A percentile compares a stretch with the other conserved stretches of the same genome.
phyloP scores from a whole-genome alignment of 768 basidiomycete species.

The Daedalea quercina region DNA sequence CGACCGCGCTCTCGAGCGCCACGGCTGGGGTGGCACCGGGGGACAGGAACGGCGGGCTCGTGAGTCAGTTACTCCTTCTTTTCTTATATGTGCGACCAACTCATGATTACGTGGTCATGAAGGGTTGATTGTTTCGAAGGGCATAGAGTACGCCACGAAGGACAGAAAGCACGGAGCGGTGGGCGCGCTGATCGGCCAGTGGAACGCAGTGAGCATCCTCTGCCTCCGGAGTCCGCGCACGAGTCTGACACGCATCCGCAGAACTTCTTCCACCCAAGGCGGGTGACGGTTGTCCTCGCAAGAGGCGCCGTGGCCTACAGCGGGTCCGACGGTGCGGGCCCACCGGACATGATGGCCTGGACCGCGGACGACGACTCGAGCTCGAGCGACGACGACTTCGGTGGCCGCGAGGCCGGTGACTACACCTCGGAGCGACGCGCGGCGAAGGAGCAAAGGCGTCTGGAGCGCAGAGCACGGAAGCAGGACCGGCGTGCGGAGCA shows the following conservation, averaged over 20 bases:
- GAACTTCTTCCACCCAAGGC: conserved; percentile 20
- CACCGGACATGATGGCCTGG: conserved; percentile 3
- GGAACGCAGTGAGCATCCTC: conserved; percentile 38
- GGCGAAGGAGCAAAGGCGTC: too few species aligned
- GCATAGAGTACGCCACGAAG: conserved; percentile 2
- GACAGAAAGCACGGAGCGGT: conserved; percentile 21
- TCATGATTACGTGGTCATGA: too few species aligned
- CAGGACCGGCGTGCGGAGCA: neutral
- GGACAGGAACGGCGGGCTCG: neutral
- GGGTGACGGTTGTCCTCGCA: conserved; percentile 14
- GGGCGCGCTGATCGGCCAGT: conserved; percentile 34
- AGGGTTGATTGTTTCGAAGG: too few species aligned
- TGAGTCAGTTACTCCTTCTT: too few species aligned
- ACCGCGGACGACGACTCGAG: neutral
- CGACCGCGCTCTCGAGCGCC: conserved; percentile 1
- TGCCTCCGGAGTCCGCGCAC: too few species aligned
- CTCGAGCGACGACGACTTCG: neutral
- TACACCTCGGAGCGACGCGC: too few species aligned
- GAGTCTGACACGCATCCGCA: neutral
- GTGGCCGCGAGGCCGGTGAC: neutral
- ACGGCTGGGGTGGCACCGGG: conserved; percentile 4
- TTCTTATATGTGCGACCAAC: too few species aligned
- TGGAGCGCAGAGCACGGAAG: neutral
- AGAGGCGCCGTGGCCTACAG: conserved; percentile 7
- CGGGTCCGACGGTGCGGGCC: conserved; percentile 2